Conservation (phyloP, 495 filamentous ascomycete genomes). For the Penicilliopsis zonata region DNA sequence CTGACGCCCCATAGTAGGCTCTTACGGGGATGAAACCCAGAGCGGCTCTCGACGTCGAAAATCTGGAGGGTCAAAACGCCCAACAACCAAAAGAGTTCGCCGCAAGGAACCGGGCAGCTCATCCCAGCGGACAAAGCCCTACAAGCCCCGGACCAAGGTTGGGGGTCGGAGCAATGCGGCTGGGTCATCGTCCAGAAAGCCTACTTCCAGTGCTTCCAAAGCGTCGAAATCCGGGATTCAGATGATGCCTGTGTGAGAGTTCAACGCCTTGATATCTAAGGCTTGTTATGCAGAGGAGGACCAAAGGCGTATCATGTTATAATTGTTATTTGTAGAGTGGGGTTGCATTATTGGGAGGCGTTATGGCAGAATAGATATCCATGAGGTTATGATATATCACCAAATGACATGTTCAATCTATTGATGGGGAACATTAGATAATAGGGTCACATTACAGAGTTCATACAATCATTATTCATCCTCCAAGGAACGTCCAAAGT, state of each 20-base stretch:
- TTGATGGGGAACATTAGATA: no score
- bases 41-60: constrained; percentile 8
- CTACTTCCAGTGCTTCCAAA: constrained; percentile 8
- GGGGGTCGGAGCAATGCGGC: constrained; percentile 12
- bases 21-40: constrained; percentile 9
- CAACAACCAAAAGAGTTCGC: constrained; percentile 16
- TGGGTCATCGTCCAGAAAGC: constrained; percentile 14
- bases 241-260: constrained; percentile 38
- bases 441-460: constrained; percentile 8
- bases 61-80: constrained; percentile 17
- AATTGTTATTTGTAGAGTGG: no score
- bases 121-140: constrained; percentile 7
- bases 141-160: constrained; percentile 14
- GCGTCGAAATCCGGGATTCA: constrained; percentile 24
- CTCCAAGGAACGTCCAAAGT: constrained; percentile 71
- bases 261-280: no score
- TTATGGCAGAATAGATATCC: no score
- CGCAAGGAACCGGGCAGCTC: constrained; percentile 10
- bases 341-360: no score
- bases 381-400: no score
- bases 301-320: no score
- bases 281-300: no score
- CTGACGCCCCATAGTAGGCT: background rate
- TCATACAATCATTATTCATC: constrained; percentile 37
- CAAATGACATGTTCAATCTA: no score